A percentile compares a stretch with the other conserved stretches of the same genome.
These are phyloP conservation scores for Epithemia pelagica DNA, from an alignment of 108 stramenopile species.

Conservation along the genomic window DNA sequence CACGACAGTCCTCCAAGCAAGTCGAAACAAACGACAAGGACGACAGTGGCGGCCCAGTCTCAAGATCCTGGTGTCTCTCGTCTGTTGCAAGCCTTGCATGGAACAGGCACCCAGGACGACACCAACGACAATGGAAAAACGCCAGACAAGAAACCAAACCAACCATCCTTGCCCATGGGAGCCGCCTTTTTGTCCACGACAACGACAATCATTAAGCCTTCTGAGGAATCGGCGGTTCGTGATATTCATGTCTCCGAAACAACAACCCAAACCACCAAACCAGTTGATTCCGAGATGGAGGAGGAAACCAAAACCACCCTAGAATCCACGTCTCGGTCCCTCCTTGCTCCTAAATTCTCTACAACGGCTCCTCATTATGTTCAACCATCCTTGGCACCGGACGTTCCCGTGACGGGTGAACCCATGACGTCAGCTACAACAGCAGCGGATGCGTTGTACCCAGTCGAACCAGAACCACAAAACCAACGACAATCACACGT, in stretches of 20 bases:
- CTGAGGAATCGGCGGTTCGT: background rate
- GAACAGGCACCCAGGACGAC: background rate
- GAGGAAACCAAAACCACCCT: background rate
- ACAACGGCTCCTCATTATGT: background rate
- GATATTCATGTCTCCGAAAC: slow-evolving; percentile 17
- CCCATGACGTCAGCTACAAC: slow-evolving; percentile 6
- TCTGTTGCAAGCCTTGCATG: slow-evolving; percentile 8
- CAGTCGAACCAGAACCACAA: background rate
- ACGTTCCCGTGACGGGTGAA: slow-evolving; percentile 7
- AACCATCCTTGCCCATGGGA: slow-evolving; percentile 10
- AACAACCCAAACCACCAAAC: background rate
- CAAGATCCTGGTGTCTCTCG: slow-evolving; percentile 7
- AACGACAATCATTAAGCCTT: background rate
- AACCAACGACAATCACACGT: background rate
- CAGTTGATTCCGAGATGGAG: background rate
- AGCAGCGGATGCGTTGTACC: background rate
- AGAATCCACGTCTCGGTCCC: background rate
- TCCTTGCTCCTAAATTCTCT: background rate
- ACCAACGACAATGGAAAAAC: background rate
- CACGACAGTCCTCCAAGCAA: background rate
- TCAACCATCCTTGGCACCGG: slow-evolving; percentile 8
- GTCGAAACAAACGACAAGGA: background rate
- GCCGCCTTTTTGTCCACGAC: slow-evolving; percentile 22
- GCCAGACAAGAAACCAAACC: background rate
- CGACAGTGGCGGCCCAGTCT: background rate